phyloP scores from a whole-genome alignment of 2,329 filamentous ascomycete genomes.

The Clonostachys chloroleuca region DNA sequence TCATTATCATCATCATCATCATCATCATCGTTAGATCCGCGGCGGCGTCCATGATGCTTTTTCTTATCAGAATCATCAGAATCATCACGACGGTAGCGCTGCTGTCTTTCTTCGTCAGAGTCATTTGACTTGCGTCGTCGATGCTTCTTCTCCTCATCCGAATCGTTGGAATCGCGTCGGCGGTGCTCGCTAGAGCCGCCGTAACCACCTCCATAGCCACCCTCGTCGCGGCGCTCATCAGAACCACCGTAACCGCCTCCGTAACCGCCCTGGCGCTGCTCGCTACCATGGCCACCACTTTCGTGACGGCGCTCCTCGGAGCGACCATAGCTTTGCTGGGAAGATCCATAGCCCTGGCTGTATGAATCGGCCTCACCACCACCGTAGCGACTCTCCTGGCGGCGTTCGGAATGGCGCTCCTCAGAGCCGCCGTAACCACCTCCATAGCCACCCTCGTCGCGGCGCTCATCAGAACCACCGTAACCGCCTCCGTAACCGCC shows the following conservation, averaged over 20 bases:
- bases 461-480: constrained; percentile 1
- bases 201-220: constrained; percentile 6
- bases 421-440: neutral
- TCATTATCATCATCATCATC: constrained; percentile 13
- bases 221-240: constrained; percentile 3
- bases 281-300: constrained; percentile 12
- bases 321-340: constrained; percentile 1
- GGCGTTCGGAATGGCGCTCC: no score
- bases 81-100: constrained; percentile 9
- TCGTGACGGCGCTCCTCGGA: constrained; percentile 5
- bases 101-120: constrained; percentile 1
- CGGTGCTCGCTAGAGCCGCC: constrained; percentile 4
- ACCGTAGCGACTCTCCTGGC: neutral
- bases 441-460: neutral
- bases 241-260: constrained; percentile 9
- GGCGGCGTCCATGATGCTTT: constrained; percentile 9
- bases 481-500: constrained; percentile 2
- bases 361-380: neutral
- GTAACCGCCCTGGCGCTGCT: constrained; percentile 10
- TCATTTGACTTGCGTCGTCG: neutral
- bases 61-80: constrained; percentile 7
- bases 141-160: constrained; percentile 11
- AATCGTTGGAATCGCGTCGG: constrained; percentile 7
- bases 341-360: neutral
- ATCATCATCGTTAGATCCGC: constrained; percentile 1